Base-by-base conservation (phyloP, 345 rosid species). In the Linum tenue region DNA sequence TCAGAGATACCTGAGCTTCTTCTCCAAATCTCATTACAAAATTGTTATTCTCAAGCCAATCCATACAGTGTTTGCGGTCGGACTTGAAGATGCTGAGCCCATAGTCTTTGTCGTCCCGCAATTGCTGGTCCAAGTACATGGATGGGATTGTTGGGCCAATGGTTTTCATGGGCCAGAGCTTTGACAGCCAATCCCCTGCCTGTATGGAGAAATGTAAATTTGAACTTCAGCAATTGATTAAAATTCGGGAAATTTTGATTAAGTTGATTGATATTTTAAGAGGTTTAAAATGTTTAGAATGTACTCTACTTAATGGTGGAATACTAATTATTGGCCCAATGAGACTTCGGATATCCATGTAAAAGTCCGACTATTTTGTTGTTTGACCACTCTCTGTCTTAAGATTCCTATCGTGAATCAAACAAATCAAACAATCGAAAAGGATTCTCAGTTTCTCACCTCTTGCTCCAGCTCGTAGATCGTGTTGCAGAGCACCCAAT, bases 61-160 rank as follows among this genome's bases (percentile, higher is more conserved):
- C 59, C 16, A 17, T 36, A 64, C 69, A 71, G 2, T 41, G 14
- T 9, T 15, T 14, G 14, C 62, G 37, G 0, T 62, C 58, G 16
- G 76, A 70, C 61, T 69, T 48, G 60, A 68, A 79, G 37, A 79
- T 65, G 55, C 64, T 67, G 70, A 74, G 17, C 7, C 56, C 69
- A 39, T 76, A 79, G 64, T 72, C 72, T 17, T 16, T 64, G 51
- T 79, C 80, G 2, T 55, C 64, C 36, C 64, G 63, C 39, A 76
- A 55, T 10, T 68, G 62, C 22, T 71, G 73, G 67, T 76, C 83
- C 38, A 80, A 40, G 44, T 71, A 80, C 58, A 64, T 67, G 1
- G 83, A 80, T 31, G 80, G 83, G n/a, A 79, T 42, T 3, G 74
- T 71, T 22, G 80, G 78, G 59, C 83, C 83, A 10, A 79, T 7